Evolutionary conservation across 2,329 filamentous ascomycete genomes (phyloP).

Genomic region (Exophiala calicioides): DNA sequence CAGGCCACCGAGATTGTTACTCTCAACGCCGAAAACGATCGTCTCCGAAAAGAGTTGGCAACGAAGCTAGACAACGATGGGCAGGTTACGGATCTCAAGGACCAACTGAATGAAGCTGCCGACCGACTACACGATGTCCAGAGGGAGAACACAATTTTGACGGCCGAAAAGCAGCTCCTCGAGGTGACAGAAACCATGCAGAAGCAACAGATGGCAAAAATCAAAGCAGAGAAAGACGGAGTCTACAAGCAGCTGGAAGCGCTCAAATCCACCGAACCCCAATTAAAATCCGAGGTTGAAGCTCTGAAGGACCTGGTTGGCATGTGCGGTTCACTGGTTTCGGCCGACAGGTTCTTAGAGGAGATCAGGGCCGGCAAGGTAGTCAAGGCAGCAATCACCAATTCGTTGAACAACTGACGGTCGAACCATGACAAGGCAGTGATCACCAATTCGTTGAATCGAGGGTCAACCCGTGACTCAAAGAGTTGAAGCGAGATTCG

Average conservation of each 20-base stretch:
- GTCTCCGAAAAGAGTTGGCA: neutral
- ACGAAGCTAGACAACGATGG: neutral
- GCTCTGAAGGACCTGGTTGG: neutral
- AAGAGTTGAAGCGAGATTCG: no score
- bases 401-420: no score
- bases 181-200: no score
- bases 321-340: neutral
- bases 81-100: no score
- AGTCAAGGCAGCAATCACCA: neutral
- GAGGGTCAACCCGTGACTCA: no score
- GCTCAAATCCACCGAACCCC: neutral
- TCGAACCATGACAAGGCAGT: no score
- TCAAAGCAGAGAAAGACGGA: neutral
- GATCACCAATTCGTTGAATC: no score
- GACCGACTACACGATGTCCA: neutral
- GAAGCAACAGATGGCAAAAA: no score
- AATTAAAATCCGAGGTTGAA: neutral
- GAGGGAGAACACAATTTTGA: no score
- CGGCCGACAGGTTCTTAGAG: neutral
- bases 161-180: no score
- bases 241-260: neutral
- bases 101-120: neutral
- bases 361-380: neutral
- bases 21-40: neutral
- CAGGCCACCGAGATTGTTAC: neutral